Conservation (phyloP, 2,329 filamentous ascomycete species). For the Diaporthe amygdali region DNA sequence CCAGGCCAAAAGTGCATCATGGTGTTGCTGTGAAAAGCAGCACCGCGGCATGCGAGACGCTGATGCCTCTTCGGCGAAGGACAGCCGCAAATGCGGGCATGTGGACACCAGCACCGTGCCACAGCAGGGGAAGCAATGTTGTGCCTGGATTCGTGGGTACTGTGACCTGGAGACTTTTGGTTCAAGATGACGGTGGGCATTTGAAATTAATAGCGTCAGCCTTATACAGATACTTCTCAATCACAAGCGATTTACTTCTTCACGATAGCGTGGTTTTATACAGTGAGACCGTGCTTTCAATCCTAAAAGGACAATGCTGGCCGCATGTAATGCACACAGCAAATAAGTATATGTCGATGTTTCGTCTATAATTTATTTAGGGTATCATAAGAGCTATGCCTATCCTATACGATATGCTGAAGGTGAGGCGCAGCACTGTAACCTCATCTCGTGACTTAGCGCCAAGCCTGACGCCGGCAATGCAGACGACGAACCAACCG, state of each 20-base stretch:
- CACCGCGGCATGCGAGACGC: not conserved
- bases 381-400: slow-evolving; percentile 19
- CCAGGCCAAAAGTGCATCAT: not conserved
- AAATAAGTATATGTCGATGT: not conserved
- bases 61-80: not conserved
- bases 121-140: not conserved
- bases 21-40: not conserved
- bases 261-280: not conserved
- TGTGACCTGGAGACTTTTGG: not conserved
- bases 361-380: not conserved
- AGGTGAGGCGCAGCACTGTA: not conserved
- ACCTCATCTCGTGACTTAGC: not conserved
- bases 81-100: not conserved
- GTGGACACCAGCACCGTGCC: too few species aligned
- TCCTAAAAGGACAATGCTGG: not conserved
- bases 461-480: not conserved
- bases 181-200: not conserved
- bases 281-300: not conserved
- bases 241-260: not conserved
- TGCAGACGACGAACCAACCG: not conserved
- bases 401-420: not conserved
- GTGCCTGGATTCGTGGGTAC: too few species aligned
- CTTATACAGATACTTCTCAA: not conserved
- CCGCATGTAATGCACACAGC: too few species aligned
- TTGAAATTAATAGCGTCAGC: not conserved